Evolutionary conservation across 2,329 filamentous ascomycete species (phyloP).

Genomic region (Ceratocystis papillata): DNA sequence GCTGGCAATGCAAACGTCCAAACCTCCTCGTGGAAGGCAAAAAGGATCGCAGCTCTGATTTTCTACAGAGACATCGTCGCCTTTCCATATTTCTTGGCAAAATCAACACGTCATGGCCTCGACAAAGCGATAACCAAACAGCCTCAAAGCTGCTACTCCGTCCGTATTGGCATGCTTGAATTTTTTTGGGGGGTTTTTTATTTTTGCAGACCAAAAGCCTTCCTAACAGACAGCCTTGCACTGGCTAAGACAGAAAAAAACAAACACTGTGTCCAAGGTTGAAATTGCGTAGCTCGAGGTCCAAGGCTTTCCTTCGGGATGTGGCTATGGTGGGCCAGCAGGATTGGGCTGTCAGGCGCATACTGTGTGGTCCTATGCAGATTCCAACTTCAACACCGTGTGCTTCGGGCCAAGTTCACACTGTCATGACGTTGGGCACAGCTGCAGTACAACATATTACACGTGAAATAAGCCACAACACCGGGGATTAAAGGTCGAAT

Average conservation of each 20-base stretch:
- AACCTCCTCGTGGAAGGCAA: background rate
- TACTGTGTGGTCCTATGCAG: background rate
- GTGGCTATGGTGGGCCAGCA: background rate
- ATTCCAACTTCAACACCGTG: background rate
- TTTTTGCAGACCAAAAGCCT: background rate
- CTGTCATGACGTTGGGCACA: slow-evolving; percentile 7
- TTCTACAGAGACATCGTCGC: background rate
- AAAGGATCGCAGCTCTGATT: background rate
- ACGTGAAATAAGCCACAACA: background rate
- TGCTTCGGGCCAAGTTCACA: background rate
- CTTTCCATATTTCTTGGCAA: background rate
- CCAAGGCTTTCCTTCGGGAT: background rate
- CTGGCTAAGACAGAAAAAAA: background rate
- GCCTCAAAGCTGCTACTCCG: background rate
- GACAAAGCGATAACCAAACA: background rate
- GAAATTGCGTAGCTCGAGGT: background rate
- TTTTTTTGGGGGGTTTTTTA: background rate
- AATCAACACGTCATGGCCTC: background rate
- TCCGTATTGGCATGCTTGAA: background rate
- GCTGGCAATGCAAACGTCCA: slow-evolving; percentile 4
- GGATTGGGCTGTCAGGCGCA: background rate
- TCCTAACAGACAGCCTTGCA: background rate
- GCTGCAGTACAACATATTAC: background rate
- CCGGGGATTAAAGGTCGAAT: background rate
- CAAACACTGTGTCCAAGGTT: background rate